These are phyloP conservation scores for Dentipellis fragilis DNA, from an alignment of 768 basidiomycete species.

Conservation along the genomic window DNA sequence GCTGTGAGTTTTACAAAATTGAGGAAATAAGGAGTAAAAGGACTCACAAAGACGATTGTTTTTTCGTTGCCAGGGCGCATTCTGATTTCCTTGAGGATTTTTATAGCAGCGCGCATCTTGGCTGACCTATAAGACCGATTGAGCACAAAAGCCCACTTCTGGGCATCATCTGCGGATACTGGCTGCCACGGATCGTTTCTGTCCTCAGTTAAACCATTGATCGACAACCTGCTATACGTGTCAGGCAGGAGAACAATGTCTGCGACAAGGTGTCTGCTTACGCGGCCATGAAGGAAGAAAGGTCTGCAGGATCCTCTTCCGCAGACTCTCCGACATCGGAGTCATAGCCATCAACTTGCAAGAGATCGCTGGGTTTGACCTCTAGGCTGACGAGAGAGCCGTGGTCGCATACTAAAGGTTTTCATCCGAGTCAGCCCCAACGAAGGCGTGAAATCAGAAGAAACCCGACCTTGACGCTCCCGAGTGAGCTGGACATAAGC, in stretches of 20 bases:
- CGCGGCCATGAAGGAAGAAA: background rate
- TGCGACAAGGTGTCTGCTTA: background rate
- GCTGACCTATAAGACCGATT: background rate
- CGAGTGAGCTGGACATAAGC: background rate
- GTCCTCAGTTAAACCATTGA: background rate
- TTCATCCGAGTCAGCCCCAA: background rate
- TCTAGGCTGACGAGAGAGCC: too few species aligned
- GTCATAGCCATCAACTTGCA: too few species aligned
- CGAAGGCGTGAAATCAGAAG: background rate
- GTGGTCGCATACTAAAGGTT: background rate
- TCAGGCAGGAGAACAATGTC: background rate
- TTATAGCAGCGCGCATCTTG: background rate
- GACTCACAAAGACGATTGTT: conserved; percentile 5
- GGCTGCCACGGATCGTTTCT: background rate
- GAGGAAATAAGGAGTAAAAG: background rate
- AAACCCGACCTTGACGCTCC: background rate
- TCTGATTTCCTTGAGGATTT: background rate
- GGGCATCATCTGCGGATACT: background rate
- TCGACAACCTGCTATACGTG: background rate
- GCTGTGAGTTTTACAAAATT: background rate
- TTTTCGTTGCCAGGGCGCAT: conserved; percentile 1
- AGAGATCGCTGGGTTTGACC: too few species aligned
- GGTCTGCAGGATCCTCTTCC: background rate
- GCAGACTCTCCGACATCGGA: too few species aligned
- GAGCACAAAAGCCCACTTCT: background rate